Conservation (phyloP, 163 green algal genomes). For the Picocystis sp. region DNA sequence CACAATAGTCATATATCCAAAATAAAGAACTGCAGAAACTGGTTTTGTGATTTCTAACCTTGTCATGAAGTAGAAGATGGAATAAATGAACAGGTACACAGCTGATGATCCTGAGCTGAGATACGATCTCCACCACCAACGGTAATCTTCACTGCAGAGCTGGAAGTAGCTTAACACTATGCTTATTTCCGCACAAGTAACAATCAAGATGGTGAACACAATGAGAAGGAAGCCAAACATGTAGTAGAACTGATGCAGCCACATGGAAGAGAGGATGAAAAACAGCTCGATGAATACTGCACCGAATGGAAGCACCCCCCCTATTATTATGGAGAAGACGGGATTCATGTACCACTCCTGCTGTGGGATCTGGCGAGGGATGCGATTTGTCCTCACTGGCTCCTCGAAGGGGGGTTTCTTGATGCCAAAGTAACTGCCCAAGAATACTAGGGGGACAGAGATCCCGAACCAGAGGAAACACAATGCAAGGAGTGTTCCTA, state of each 20-base stretch:
- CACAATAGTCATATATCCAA: slow-evolving; percentile 85
- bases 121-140: slow-evolving; percentile 88
- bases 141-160: slow-evolving; percentile 72
- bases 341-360: slow-evolving; percentile 91
- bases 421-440: slow-evolving; percentile 88
- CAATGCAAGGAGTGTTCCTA: slow-evolving; percentile 84
- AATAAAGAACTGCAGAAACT: slow-evolving; percentile 71
- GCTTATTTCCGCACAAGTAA: slow-evolving; percentile 95
- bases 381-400: slow-evolving; percentile 93
- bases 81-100: slow-evolving; percentile 94
- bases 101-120: slow-evolving; percentile 75
- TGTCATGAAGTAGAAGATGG: slow-evolving; percentile 83
- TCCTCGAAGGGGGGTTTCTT: slow-evolving; percentile 72
- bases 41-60: background rate
- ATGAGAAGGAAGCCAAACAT: slow-evolving; percentile 96
- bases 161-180: slow-evolving; percentile 99
- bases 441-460: slow-evolving; percentile 80
- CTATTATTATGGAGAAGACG: slow-evolving; percentile 68
- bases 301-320: slow-evolving; percentile 86
- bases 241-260: slow-evolving; percentile 98
- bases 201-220: slow-evolving; percentile 85
- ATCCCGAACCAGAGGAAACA: slow-evolving; percentile 96
- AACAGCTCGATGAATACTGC: slow-evolving; percentile 99
- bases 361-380: slow-evolving; percentile 64
- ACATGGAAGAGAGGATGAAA: slow-evolving; percentile 98